Percentiles rank a stretch among this genome's conserved stretches.
Evolutionary conservation across 129 eudicot genomes (phyloP).

Genomic region (Flaveria ramosissima): DNA sequence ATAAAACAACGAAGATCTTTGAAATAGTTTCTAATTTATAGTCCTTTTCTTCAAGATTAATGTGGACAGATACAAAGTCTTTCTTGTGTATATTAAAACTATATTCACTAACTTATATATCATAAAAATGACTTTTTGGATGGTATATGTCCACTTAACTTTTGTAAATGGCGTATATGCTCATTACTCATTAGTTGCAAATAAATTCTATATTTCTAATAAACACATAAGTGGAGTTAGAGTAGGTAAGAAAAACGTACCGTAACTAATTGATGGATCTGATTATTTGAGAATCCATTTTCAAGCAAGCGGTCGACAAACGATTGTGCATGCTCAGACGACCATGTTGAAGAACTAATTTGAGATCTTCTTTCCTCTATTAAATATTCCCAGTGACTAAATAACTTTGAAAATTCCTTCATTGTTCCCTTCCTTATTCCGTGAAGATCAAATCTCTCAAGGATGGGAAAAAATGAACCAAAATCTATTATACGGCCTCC

Average conservation of each 20-base stretch:
- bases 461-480: slow-evolving; percentile 32
- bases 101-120: no score
- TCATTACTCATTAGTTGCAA: no score
- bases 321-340: neutral
- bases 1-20: neutral
- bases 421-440: slow-evolving; percentile 27
- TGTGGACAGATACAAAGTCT: no score
- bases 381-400: neutral
- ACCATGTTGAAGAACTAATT: neutral
- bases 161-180: no score
- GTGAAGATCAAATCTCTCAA: slow-evolving; percentile 30
- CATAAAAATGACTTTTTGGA: no score
- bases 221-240: neutral
- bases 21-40: no score
- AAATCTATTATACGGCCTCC: slow-evolving; percentile 11
- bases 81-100: no score
- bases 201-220: no score
- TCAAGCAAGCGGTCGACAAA: neutral
- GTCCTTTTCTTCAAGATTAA: no score
- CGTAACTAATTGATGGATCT: no score
- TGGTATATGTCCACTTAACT: no score
- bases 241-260: no score
- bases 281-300: neutral
- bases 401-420: neutral
- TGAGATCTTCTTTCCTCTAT: neutral